Evolutionary conservation across 1,139 yeast genomes (phyloP).

Genomic region (Sugiyamaella xylanicola): DNA sequence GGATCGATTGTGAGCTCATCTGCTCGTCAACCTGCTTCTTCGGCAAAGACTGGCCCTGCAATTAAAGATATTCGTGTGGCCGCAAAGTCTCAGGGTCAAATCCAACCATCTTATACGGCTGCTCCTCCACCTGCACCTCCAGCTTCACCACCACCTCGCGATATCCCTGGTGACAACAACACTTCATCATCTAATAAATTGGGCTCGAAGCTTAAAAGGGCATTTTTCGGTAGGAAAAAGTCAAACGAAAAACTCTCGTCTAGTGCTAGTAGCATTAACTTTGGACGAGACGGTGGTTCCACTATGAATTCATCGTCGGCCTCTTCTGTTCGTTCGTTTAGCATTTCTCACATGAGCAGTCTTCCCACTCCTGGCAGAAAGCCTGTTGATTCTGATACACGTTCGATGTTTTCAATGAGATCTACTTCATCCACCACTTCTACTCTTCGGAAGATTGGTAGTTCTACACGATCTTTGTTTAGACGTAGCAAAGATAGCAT

Average conservation of each 20-base stretch:
- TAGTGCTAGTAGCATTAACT: conserved; percentile 12
- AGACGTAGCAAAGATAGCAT: conserved; percentile 9
- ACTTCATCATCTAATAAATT: conserved; percentile 5
- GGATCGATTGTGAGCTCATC: not conserved
- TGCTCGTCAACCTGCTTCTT: not conserved
- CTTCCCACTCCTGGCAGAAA: conserved; percentile 9
- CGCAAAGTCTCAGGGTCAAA: conserved; percentile 11
- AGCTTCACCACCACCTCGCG: conserved; percentile 11
- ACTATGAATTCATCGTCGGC: conserved; percentile 7
- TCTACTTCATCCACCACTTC: conserved; percentile 37
- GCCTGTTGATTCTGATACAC: conserved; percentile 28
- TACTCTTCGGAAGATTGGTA: conserved; percentile 31
- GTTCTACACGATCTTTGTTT: conserved; percentile 24
- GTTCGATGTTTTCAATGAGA: conserved; percentile 32
- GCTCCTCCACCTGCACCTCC: conserved; percentile 17
- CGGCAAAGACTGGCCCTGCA: conserved; percentile 18
- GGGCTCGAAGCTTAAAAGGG: conserved; percentile 15
- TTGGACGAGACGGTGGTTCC: conserved; percentile 14
- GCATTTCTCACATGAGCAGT: conserved; percentile 4
- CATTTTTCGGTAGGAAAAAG: not conserved
- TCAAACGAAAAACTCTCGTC: not conserved
- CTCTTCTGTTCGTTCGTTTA: conserved; percentile 14
- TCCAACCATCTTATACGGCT: conserved; percentile 10
- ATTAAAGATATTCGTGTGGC: conserved; percentile 17
- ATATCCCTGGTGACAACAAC: not conserved